Percentiles rank a stretch among this genome's conserved stretches.
Evolutionary conservation across 371 early-diverging fungal genomes (phyloP).

Genomic region (Capillidium heterosporum): DNA sequence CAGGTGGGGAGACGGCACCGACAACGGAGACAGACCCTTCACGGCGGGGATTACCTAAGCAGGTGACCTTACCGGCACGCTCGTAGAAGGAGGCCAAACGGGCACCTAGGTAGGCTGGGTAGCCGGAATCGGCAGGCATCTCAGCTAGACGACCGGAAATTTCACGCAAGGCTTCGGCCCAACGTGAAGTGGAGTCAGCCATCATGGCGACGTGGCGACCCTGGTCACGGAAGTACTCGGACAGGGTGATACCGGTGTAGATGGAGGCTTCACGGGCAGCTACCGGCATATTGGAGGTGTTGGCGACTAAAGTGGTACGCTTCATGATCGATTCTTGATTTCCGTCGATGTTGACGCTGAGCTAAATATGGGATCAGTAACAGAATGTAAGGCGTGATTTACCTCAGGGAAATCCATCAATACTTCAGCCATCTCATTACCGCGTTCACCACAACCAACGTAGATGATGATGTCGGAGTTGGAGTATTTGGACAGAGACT

Average conservation of each 20-base stretch:
- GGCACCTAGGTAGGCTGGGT: constrained; percentile 99
- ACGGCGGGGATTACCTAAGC: constrained; percentile 89
- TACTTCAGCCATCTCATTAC: constrained; percentile 99
- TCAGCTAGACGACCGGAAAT: constrained; percentile 99
- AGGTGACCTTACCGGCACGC: constrained; percentile 95
- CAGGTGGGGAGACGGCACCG: constrained; percentile 99
- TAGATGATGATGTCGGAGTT: constrained; percentile 99
- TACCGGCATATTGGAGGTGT: constrained; percentile 99
- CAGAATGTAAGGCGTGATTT: background rate
- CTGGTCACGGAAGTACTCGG: constrained; percentile 99
- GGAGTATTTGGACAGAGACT: constrained; percentile 98
- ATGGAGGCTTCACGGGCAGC: constrained; percentile 99
- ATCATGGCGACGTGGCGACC: constrained; percentile 99
- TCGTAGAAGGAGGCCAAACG: constrained; percentile 99
- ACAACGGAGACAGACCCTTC: constrained; percentile 97
- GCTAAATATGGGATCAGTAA: constrained; percentile 15
- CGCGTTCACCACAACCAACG: constrained; percentile 99
- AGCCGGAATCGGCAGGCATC: constrained; percentile 99
- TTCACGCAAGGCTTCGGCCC: constrained; percentile 99
- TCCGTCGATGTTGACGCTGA: constrained; percentile 80
- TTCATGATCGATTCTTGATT: constrained; percentile 98
- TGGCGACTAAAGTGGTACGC: constrained; percentile 99
- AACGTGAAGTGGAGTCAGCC: constrained; percentile 99
- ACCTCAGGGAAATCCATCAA: constrained; percentile 99
- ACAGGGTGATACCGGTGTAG: constrained; percentile 99